These are phyloP conservation scores for Aspergillus avenaceus DNA, from an alignment of 495 filamentous ascomycete genomes.

Conservation along the genomic window DNA sequence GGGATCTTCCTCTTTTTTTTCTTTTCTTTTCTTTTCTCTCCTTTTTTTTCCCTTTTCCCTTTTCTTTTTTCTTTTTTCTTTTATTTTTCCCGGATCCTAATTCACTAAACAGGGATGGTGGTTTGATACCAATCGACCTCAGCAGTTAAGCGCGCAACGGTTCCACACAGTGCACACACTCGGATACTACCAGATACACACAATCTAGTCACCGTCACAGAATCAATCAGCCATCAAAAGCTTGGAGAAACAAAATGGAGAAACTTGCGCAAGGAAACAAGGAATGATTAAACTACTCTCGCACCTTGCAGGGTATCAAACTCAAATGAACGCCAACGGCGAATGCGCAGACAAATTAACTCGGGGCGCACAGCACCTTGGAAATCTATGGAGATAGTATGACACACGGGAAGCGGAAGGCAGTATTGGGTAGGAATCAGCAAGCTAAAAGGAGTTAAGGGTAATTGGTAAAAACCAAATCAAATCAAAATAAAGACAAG, in stretches of 20 bases:
- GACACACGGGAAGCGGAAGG: background rate
- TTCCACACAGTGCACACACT: constrained; percentile 10
- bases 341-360: background rate
- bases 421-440: background rate
- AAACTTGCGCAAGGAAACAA: background rate
- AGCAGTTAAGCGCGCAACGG: constrained; percentile 13
- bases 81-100: no score
- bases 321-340: background rate
- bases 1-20: background rate
- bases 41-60: no score
- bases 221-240: background rate
- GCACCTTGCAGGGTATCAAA: constrained; percentile 1
- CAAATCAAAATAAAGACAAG: no score
- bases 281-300: background rate
- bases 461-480: background rate
- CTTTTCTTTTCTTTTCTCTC: constrained; percentile 2
- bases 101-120: constrained; percentile 3
- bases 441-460: background rate
- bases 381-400: background rate
- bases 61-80: constrained; percentile 6
- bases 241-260: background rate
- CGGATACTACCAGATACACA: constrained; percentile 8
- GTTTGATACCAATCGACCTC: constrained; percentile 8
- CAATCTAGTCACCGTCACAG: constrained; percentile 9
- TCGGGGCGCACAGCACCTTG: background rate